phyloP scores from a whole-genome alignment of 352 stramenopile species.

The Pilasporangium apinafurcum region DNA sequence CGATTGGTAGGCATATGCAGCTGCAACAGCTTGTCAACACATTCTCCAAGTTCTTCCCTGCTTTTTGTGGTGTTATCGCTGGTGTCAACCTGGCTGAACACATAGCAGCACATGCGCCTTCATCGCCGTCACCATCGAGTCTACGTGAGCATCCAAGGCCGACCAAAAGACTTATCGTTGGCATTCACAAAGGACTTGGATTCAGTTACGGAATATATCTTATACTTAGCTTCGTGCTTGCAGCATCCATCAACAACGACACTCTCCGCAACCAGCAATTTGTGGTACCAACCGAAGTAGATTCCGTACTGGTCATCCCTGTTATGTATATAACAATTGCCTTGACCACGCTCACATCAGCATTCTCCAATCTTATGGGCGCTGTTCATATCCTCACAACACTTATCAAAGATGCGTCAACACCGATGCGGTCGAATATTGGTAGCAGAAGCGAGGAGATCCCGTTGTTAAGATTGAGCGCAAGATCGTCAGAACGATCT shows the following conservation, averaged over 20 bases:
- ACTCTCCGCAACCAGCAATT: constrained; percentile 23
- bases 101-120: constrained; percentile 9
- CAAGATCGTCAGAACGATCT: too few relatives aligned
- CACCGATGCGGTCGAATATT: background rate
- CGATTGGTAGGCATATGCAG: too few relatives aligned
- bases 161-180: constrained; percentile 39
- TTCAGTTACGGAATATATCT: constrained; percentile 29
- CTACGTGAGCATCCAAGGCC: constrained; percentile 13
- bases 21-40: constrained; percentile 16
- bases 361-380: constrained; percentile 36
- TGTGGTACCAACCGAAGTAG: constrained; percentile 32
- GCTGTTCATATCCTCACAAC: constrained; percentile 11
- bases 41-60: constrained; percentile 36
- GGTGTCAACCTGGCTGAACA: constrained; percentile 27
- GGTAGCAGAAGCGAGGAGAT: too few relatives aligned
- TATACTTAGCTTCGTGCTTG: constrained; percentile 20
- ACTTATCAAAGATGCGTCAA: background rate
- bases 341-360: constrained; percentile 33
- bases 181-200: constrained; percentile 30
- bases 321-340: constrained; percentile 36
- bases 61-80: constrained; percentile 33
- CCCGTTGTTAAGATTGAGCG: too few relatives aligned
- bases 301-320: constrained; percentile 32
- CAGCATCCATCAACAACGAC: constrained; percentile 17
- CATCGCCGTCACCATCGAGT: constrained; percentile 1